A percentile compares a stretch with the other conserved stretches of the same genome.
phyloP scores from a whole-genome alignment of 352 stramenopile genomes.

The Globisporangium takayamanum region DNA sequence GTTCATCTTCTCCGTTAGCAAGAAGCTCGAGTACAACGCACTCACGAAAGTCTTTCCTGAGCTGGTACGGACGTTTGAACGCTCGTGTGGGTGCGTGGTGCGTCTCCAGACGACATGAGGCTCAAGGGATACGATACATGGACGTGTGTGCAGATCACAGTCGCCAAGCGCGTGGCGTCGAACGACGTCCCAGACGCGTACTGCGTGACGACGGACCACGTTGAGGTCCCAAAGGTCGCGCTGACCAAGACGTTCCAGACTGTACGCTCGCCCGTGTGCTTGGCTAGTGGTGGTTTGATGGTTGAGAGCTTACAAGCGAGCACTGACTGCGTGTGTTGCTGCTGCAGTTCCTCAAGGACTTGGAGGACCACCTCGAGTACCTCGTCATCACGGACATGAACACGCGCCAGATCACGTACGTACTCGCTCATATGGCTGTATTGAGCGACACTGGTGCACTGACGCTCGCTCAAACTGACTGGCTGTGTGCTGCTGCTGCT shows the following conservation, averaged over 20 bases:
- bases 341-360: constrained; percentile 42
- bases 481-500: neutral
- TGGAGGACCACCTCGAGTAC: constrained; percentile 68
- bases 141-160: constrained; percentile 36
- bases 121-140: constrained; percentile 1
- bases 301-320: neutral
- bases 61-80: constrained; percentile 27
- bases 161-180: constrained; percentile 50
- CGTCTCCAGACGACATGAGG: neutral
- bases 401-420: constrained; percentile 50
- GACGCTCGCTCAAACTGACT: neutral
- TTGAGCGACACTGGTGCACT: neutral
- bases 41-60: constrained; percentile 70
- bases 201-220: constrained; percentile 57
- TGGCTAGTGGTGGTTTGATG: neutral
- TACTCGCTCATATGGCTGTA: neutral
- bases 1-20: constrained; percentile 64
- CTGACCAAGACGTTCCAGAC: constrained; percentile 44
- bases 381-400: constrained; percentile 79
- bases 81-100: neutral
- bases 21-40: constrained; percentile 64
- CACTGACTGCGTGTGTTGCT: neutral
- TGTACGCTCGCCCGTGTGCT: constrained; percentile 14
- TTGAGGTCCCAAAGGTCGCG: constrained; percentile 53
- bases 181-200: constrained; percentile 54